Conservation (phyloP, 2,329 filamentous ascomycete genomes). For the Phialophora macrospora region DNA sequence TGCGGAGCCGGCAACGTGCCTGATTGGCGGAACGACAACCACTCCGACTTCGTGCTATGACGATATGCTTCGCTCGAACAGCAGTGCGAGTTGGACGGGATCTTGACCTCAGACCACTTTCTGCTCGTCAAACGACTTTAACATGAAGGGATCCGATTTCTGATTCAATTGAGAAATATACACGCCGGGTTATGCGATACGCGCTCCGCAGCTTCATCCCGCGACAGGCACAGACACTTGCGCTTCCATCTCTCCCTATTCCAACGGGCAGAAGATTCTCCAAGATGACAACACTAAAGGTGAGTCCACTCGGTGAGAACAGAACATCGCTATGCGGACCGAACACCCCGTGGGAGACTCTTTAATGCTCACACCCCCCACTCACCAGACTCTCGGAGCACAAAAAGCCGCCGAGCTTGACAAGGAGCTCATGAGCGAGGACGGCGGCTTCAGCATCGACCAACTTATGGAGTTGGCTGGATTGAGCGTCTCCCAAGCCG, state of each 20-base stretch:
- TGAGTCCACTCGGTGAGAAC: conserved; percentile 28
- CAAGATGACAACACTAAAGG: conserved; percentile 50
- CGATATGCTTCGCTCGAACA: conserved; percentile 18
- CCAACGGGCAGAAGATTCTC: conserved; percentile 34
- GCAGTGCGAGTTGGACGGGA: background rate
- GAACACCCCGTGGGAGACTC: background rate
- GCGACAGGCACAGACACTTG: conserved; percentile 15
- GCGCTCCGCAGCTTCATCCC: conserved; percentile 27
- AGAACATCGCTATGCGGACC: background rate
- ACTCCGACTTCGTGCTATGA: conserved; percentile 17
- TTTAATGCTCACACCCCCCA: background rate
- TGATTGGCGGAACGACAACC: conserved; percentile 27
- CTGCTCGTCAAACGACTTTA: background rate
- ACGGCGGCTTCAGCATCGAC: conserved; percentile 86
- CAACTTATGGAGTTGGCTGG: conserved; percentile 98
- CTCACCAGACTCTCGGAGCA: conserved; percentile 73
- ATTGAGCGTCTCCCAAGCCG: conserved; percentile 86
- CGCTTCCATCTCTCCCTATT: conserved; percentile 22
- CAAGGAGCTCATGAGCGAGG: conserved; percentile 87
- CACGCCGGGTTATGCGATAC: background rate
- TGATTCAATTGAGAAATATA: background rate
- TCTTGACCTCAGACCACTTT: background rate
- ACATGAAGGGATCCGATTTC: background rate
- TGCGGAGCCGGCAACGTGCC: conserved; percentile 19
- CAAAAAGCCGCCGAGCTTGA: conserved; percentile 89